Evolutionary conservation across 148 eudicot species (phyloP), one percentile per base, ranked within the genome.

Genomic region (Cornus suecica): DNA sequence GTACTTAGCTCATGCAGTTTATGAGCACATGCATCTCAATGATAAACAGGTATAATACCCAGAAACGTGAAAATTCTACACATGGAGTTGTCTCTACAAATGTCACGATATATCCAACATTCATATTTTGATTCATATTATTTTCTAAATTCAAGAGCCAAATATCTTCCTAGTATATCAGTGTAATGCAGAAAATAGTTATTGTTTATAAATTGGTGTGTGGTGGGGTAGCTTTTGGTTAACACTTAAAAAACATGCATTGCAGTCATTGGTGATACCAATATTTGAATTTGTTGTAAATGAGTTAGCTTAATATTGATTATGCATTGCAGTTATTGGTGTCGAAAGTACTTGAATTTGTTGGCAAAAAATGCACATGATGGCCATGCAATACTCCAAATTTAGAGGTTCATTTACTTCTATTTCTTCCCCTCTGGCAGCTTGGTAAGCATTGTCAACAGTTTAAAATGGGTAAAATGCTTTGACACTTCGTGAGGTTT

Each of bases 1-100:
- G 65, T 95, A 89, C 84, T 87, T 95, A 84, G 92, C 99, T 74
- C 85, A 72, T 78, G 87, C 89, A 64, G 87, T 91, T 69, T 81
- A 77, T 69, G 88, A 92, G 82, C 89, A 91, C 80, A 92, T 95
- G 99, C 84, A 87, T 75, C 91, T 95, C 71, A 92, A 84, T 80
- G 92, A 85, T 69, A 82, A 80, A 58, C 84, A 88, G 97, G 99
- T 95, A 88, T 80, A 87, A 66, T 73, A 56, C 23, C 16, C 26
- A 18, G 15, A 32, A 70, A 58, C 32, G 51, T 69, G 54, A 10
- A 31, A 65, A 64, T 65, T 15, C 30, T 27, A 62, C 34, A 24
- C 30, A 20, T 69, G 37, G 41, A 42, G 52, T 29, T 32, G 69
- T 71, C 72, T 42, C 62, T 31, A 62, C 26, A 23, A 51, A 51